These are phyloP conservation scores for Talaromyces pinophilus DNA, from an alignment of 2,329 filamentous ascomycete species.

Conservation along the genomic window DNA sequence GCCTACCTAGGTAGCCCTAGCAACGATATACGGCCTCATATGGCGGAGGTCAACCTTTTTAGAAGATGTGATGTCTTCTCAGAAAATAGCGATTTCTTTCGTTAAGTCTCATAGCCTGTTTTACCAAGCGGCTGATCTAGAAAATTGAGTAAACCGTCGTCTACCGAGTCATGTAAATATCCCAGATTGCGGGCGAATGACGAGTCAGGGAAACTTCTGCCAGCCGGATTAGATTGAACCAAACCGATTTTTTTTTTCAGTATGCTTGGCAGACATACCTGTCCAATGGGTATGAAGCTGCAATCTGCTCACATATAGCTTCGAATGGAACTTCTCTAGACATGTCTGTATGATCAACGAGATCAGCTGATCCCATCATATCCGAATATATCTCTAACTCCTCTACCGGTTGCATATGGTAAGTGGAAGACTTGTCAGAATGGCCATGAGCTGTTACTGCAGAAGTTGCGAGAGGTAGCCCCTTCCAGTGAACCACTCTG, in stretches of 20 bases:
- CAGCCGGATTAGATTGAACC: not conserved
- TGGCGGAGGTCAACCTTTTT: not conserved
- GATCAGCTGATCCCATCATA: not conserved
- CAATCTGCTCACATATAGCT: conserved; percentile 11
- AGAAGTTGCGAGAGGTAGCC: not conserved
- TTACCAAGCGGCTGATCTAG: not conserved
- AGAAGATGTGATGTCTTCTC: not conserved
- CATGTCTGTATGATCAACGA: not conserved
- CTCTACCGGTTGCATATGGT: not conserved
- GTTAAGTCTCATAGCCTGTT: not conserved
- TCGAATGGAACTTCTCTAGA: conserved; percentile 1
- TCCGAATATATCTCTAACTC: not conserved
- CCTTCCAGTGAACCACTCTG: not conserved
- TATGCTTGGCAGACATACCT: not conserved
- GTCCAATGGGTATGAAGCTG: not conserved
- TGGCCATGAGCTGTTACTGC: not conserved
- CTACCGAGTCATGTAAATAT: not conserved
- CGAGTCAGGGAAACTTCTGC: not conserved
- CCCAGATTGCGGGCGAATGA: conserved; percentile 11
- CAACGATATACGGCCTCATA: not conserved
- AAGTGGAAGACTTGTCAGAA: not conserved
- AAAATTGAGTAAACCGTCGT: not conserved
- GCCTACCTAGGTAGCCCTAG: not conserved
- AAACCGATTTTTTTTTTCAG: not conserved
- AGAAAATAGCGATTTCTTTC: too few relatives aligned